These are phyloP conservation scores for Coprinopsis strossmayeri DNA, from an alignment of 768 basidiomycete species.

Conservation along the genomic window DNA sequence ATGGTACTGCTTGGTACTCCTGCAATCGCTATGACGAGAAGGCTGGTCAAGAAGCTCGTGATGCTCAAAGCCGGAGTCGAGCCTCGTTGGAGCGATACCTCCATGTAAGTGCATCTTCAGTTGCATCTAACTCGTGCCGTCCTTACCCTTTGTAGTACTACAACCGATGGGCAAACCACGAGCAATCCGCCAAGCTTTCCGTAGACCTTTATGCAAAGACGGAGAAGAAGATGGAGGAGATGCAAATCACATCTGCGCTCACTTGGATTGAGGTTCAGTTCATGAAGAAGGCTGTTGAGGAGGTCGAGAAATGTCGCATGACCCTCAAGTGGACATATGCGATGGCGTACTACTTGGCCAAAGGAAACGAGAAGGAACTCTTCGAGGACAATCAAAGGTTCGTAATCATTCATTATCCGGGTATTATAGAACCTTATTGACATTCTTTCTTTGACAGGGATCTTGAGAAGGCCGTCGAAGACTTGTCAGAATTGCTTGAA, in stretches of 20 bases:
- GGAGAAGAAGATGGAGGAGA: constrained; percentile 99
- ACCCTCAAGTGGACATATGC: constrained; percentile 99
- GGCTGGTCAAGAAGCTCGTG: constrained; percentile 78
- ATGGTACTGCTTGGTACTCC: constrained; percentile 96
- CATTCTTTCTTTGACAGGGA: constrained; percentile 45
- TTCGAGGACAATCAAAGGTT: constrained; percentile 97
- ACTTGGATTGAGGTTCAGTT: constrained; percentile 99
- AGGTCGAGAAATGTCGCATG: constrained; percentile 81
- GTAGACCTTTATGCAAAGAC: constrained; percentile 89
- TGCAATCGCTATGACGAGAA: constrained; percentile 98
- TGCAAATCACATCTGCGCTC: constrained; percentile 86
- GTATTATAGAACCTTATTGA: background rate
- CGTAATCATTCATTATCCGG: constrained; percentile 14
- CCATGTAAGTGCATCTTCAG: constrained; percentile 54
- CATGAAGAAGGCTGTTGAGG: constrained; percentile 97
- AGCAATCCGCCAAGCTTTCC: constrained; percentile 97
- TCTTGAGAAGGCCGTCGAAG: constrained; percentile 91
- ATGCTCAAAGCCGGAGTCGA: constrained; percentile 84
- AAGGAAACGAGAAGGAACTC: constrained; percentile 87
- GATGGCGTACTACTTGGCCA: constrained; percentile 95
- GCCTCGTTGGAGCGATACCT: constrained; percentile 93
- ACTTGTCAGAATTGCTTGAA: constrained; percentile 88
- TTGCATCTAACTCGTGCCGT: background rate
- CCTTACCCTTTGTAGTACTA: constrained; percentile 64
- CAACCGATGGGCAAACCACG: constrained; percentile 99